phyloP scores from a whole-genome alignment of 2,329 filamentous ascomycete species.

The Sporothrix luriei region DNA sequence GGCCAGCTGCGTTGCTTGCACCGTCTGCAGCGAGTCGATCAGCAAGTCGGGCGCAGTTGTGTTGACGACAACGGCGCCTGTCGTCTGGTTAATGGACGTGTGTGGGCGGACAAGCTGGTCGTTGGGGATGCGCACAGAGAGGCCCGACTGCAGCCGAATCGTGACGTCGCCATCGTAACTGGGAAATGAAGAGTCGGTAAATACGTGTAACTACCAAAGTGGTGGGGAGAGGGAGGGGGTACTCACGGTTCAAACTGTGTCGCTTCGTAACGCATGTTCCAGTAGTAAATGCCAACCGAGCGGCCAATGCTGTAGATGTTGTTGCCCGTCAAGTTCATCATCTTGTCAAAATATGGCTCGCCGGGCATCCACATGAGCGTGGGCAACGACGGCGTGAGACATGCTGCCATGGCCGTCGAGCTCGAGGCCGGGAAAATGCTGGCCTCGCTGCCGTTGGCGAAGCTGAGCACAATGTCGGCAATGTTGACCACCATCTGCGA shows the following conservation, averaged over 20 bases:
- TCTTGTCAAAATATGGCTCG: slow-evolving; percentile 36
- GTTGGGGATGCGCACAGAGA: slow-evolving; percentile 39
- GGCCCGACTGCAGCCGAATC: slow-evolving; percentile 35
- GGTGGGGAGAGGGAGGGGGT: no score
- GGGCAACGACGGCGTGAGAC: slow-evolving; percentile 37
- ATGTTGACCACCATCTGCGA: slow-evolving; percentile 42
- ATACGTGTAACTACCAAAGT: no score
- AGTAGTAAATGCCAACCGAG: slow-evolving; percentile 34
- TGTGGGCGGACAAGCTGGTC: slow-evolving; percentile 42
- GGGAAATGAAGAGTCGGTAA: no score
- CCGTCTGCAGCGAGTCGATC: slow-evolving; percentile 38
- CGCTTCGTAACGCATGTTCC: slow-evolving; percentile 34
- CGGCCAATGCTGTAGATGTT: no score
- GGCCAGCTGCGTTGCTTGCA: slow-evolving; percentile 38
- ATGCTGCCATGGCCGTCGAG: slow-evolving; percentile 34
- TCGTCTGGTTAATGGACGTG: slow-evolving; percentile 34
- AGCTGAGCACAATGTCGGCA: slow-evolving; percentile 42
- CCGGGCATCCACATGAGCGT: slow-evolving; percentile 36
- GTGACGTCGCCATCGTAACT: slow-evolving; percentile 35
- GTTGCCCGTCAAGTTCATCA: slow-evolving; percentile 28
- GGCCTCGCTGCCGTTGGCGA: slow-evolving; percentile 41
- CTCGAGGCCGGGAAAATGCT: slow-evolving; percentile 38
- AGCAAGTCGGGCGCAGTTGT: slow-evolving; percentile 36
- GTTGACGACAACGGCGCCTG: slow-evolving; percentile 32
- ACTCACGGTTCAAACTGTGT: slow-evolving; percentile 12